Evolutionary conservation across 768 basidiomycete species (phyloP), one percentile per base, ranked within the genome.

Genomic region (Phylloporus sp.): DNA sequence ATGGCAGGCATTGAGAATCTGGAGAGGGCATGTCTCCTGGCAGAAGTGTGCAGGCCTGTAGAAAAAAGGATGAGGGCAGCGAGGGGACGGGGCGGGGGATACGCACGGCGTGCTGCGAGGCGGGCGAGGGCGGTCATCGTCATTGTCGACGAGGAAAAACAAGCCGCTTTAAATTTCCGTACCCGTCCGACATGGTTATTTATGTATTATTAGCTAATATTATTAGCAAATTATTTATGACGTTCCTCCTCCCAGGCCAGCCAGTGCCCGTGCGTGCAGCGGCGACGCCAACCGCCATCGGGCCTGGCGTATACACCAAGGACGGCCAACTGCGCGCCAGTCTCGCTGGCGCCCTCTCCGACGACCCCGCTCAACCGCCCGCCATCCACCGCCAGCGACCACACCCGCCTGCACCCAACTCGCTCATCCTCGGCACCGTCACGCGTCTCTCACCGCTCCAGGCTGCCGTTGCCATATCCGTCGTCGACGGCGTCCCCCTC

Each of bases 1-100:
- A 98, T 99, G 57, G 96, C 93, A 48, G 93, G 94, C 91, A 96
- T 94, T 53, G 83, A 75, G 72, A 97, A 94, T 65, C 83, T 90
- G 50, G 87, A 73, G 56, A 98, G 78, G 31, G 86, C 93, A 71
- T 76, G 71, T 58, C 86, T 73, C 52, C 81, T 79, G 44, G 84
- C 77, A 24, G 94, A 93, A 60, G 79, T 77, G 74, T 93, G 90
- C 44, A 97, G 73, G 60, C 82, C 94, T 95, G 62, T 42, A 29
- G 26, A 43, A 22, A 31, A 26, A 38, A 23, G 3, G 23, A 46
- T 51, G 6, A 52, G 46, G 6, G 4, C n/a, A n/a, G n/a, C n/a
- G 40, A n/a, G n/a, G 20, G 20, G 3, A 31, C 38, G 5, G 46
- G 27, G 14, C 27, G 22, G 36, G 11, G 46, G 29, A 22, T 69